These are phyloP conservation scores for Penicillium sp. DNA, from an alignment of 2,329 filamentous ascomycete species.

Conservation along the genomic window DNA sequence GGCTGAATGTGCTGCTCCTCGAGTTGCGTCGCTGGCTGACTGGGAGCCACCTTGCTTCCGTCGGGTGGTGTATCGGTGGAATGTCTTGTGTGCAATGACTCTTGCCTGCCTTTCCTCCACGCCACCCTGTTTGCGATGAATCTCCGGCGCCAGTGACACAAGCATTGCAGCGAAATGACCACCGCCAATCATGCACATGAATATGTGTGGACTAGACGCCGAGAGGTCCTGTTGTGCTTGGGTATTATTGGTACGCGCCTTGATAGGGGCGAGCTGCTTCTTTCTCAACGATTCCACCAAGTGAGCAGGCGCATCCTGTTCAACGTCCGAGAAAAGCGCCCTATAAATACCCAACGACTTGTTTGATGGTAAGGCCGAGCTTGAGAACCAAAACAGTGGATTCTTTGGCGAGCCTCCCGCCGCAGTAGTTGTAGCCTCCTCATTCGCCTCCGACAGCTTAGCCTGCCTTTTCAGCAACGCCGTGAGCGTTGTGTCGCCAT, in stretches of 20 bases:
- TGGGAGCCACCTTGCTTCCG: constrained; percentile 96
- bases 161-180: constrained; percentile 98
- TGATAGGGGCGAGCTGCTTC: constrained; percentile 73
- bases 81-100: constrained; percentile 93
- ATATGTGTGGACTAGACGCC: constrained; percentile 73
- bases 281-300: constrained; percentile 69
- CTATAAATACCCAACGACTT: constrained; percentile 84
- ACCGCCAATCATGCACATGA: constrained; percentile 97
- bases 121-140: constrained; percentile 68
- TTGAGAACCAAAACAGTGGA: constrained; percentile 84
- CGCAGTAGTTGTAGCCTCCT: constrained; percentile 51
- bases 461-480: constrained; percentile 82
- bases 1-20: constrained; percentile 90
- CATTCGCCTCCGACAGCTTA: constrained; percentile 59
- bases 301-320: constrained; percentile 65
- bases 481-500: constrained; percentile 60
- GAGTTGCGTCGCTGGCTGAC: constrained; percentile 90
- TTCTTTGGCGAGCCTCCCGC: constrained; percentile 64
- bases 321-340: constrained; percentile 72
- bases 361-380: constrained; percentile 72
- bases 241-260: constrained; percentile 40
- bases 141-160: constrained; percentile 80
- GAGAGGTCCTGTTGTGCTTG: constrained; percentile 48
- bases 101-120: constrained; percentile 81
- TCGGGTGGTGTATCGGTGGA: constrained; percentile 94